A percentile compares a stretch with the other conserved stretches of the same genome.
These are phyloP conservation scores for Pseudocercospora crystallina DNA, from an alignment of 2,329 filamentous ascomycete species.

Conservation along the genomic window DNA sequence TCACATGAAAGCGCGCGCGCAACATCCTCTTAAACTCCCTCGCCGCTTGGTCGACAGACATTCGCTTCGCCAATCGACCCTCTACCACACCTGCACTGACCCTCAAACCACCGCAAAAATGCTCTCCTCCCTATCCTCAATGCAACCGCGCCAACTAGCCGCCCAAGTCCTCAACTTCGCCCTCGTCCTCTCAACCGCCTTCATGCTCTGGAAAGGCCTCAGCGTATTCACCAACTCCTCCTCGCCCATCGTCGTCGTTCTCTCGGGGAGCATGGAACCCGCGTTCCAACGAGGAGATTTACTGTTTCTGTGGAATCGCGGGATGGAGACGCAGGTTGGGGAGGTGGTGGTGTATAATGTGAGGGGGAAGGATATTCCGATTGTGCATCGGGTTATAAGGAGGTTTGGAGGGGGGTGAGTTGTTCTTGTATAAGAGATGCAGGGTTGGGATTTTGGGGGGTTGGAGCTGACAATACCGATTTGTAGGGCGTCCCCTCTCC, in stretches of 20 bases:
- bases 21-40: slow-evolving; percentile 2
- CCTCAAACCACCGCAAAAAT: slow-evolving; percentile 47
- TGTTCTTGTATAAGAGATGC: background rate
- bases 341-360: slow-evolving; percentile 83
- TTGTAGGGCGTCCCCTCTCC: slow-evolving; percentile 48
- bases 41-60: slow-evolving; percentile 3
- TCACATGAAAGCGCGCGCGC: background rate
- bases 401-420: slow-evolving; percentile 61
- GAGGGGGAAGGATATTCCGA: slow-evolving; percentile 91
- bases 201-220: slow-evolving; percentile 90
- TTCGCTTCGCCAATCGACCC: background rate
- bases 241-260: slow-evolving; percentile 75
- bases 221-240: slow-evolving; percentile 68
- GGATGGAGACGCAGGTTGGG: slow-evolving; percentile 63
- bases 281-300: slow-evolving; percentile 78
- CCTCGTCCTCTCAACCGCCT: slow-evolving; percentile 83
- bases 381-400: slow-evolving; percentile 89
- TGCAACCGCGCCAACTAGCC: slow-evolving; percentile 77
- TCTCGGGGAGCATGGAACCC: slow-evolving; percentile 81
- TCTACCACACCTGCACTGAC: background rate
- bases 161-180: slow-evolving; percentile 86
- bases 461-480: background rate
- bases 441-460: background rate
- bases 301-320: slow-evolving; percentile 73
- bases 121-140: slow-evolving; percentile 63